These are phyloP conservation scores for Iris macrosiphon DNA, from an alignment of 106 monocot species.

Conservation along the genomic window DNA sequence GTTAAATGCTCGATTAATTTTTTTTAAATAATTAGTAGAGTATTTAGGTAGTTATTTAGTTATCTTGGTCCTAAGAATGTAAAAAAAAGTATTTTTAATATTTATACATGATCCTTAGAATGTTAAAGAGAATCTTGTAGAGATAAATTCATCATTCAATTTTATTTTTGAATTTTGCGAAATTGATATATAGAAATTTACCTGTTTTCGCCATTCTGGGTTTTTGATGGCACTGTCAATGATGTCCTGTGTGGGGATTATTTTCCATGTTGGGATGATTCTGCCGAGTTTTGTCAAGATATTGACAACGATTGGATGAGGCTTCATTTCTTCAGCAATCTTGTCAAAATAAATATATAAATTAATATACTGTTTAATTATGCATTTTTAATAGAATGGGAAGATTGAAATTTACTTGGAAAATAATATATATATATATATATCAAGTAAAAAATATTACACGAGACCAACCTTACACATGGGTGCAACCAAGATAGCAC, in stretches of 20 bases:
- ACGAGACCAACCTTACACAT: conserved; percentile 55
- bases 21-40: too few relatives aligned
- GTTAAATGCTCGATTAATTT: too few relatives aligned
- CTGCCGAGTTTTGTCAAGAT: conserved; percentile 18
- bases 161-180: too few relatives aligned
- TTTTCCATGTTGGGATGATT: conserved; percentile 52
- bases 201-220: conserved; percentile 34
- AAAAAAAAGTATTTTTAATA: too few relatives aligned
- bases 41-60: too few relatives aligned
- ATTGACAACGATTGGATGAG: conserved; percentile 40
- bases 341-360: not conserved
- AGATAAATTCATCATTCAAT: too few relatives aligned
- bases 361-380: not conserved
- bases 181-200: too few relatives aligned
- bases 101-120: too few relatives aligned
- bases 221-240: conserved; percentile 38
- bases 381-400: not conserved
- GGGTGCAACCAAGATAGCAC: conserved; percentile 60
- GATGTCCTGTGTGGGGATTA: conserved; percentile 46
- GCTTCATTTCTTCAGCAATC: conserved; percentile 66
- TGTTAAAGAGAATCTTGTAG: too few relatives aligned
- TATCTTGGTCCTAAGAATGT: too few relatives aligned
- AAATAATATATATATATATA: not conserved
- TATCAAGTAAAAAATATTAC: not conserved
- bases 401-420: not conserved